Conservation (phyloP, 116 monocot genomes). For the Cymodocea nodosa region DNA sequence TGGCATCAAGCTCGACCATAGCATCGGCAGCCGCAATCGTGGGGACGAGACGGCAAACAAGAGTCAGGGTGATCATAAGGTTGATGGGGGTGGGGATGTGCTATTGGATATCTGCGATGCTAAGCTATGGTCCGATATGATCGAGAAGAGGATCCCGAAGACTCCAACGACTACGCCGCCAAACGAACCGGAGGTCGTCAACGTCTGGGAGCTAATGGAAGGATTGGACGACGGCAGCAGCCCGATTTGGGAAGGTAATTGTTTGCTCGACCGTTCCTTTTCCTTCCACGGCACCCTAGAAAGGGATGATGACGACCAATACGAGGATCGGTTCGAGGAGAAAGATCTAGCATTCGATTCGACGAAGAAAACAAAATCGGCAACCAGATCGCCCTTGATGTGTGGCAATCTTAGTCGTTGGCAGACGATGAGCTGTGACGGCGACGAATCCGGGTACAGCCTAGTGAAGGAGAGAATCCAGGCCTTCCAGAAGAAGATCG, state of each 20-base stretch:
- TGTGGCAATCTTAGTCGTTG: background rate
- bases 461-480: conserved; percentile 38
- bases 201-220: conserved; percentile 52
- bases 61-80: background rate
- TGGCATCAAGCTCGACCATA: conserved; percentile 18
- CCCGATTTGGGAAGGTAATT: conserved; percentile 13
- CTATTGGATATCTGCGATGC: conserved; percentile 2
- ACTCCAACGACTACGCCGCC: conserved; percentile 44
- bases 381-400: background rate
- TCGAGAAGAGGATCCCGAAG: conserved; percentile 3
- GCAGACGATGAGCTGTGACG: background rate
- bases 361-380: background rate
- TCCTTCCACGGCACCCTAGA: conserved; percentile 5
- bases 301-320: background rate
- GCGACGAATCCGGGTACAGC: conserved; percentile 8
- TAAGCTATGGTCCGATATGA: conserved; percentile 12
- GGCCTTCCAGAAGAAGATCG: conserved; percentile 45
- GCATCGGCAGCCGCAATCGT: background rate
- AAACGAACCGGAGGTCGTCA: conserved; percentile 49
- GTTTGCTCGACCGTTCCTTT: conserved; percentile 10
- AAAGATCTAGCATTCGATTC: background rate
- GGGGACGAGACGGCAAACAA: background rate
- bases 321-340: background rate
- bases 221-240: conserved; percentile 36
- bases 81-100: background rate